These are phyloP conservation scores for Rhododendron henanense DNA, from an alignment of 148 eudicot genomes.

Conservation along the genomic window DNA sequence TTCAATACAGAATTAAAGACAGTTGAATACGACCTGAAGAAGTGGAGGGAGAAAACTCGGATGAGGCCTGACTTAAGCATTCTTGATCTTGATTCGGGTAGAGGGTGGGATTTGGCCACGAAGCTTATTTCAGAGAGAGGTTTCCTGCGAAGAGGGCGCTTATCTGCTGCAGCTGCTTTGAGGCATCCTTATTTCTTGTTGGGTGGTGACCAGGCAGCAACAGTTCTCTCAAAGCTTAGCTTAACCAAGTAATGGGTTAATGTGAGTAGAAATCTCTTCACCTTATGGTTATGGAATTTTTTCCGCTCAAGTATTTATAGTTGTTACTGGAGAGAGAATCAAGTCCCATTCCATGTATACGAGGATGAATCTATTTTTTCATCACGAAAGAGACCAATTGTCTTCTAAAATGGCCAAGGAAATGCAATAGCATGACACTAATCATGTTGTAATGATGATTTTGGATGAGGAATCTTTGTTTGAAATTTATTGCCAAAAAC, in stretches of 20 bases:
- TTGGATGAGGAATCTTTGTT: neutral
- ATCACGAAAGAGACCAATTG: neutral
- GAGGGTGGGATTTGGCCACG: constrained; percentile 95
- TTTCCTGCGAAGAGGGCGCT: constrained; percentile 60
- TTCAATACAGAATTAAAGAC: constrained; percentile 71
- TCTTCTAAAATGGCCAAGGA: neutral
- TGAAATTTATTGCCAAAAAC: neutral
- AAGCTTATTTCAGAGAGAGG: constrained; percentile 92
- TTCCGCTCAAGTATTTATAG: neutral
- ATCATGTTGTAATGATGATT: neutral
- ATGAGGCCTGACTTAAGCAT: constrained; percentile 72
- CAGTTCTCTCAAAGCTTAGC: constrained; percentile 84
- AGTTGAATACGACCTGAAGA: constrained; percentile 60
- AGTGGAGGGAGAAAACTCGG: constrained; percentile 81
- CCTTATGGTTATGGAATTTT: neutral
- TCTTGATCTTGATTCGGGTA: constrained; percentile 85
- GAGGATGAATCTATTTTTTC: neutral
- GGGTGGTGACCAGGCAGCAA: constrained; percentile 94
- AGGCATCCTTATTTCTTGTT: constrained; percentile 95
- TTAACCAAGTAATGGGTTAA: constrained; percentile 34
- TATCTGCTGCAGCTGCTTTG: constrained; percentile 93
- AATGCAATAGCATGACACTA: neutral
- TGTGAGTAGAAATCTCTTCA: constrained; percentile 1
- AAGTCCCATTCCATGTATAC: neutral
- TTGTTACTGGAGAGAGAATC: constrained; percentile 1